phyloP scores from a whole-genome alignment of 139 green algal genomes.

The Chlorella sp. region DNA sequence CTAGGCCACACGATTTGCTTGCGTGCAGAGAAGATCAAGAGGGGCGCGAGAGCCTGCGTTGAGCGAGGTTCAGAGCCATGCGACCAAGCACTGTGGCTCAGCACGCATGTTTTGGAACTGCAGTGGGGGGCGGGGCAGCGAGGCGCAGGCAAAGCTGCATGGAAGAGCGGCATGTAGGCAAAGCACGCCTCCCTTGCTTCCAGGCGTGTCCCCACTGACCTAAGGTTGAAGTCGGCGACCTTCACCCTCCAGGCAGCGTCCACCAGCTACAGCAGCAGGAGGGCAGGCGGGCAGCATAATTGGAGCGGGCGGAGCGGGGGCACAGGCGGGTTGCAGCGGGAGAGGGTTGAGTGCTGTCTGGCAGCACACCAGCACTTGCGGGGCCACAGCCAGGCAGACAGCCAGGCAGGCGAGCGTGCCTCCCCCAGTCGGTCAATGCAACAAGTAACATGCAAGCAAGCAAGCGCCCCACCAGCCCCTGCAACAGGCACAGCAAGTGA shows the following conservation, averaged over 20 bases:
- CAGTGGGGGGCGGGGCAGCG: neutral
- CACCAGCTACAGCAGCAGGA: constrained; percentile 62
- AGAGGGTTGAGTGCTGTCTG: neutral
- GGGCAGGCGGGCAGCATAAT: neutral
- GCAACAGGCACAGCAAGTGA: no score
- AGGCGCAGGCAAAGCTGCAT: no score
- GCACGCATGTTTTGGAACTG: neutral
- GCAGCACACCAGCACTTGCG: neutral
- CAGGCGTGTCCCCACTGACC: neutral
- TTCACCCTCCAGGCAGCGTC: constrained; percentile 65
- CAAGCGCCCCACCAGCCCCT: no score
- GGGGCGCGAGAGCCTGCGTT: neutral
- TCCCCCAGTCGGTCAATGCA: no score
- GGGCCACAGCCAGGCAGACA: no score
- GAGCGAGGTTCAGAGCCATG: neutral
- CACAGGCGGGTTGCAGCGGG: neutral
- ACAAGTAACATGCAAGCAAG: neutral
- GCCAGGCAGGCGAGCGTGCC: neutral
- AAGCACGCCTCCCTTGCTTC: no score
- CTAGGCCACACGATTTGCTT: neutral
- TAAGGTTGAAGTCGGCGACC: constrained; percentile 64
- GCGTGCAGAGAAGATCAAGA: neutral
- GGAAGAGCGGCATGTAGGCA: no score
- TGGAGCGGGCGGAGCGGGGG: neutral
- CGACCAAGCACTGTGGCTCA: neutral